Base-by-base conservation (phyloP, 805 yeast genomes). In the Kodamaea nitidulidarum region DNA sequence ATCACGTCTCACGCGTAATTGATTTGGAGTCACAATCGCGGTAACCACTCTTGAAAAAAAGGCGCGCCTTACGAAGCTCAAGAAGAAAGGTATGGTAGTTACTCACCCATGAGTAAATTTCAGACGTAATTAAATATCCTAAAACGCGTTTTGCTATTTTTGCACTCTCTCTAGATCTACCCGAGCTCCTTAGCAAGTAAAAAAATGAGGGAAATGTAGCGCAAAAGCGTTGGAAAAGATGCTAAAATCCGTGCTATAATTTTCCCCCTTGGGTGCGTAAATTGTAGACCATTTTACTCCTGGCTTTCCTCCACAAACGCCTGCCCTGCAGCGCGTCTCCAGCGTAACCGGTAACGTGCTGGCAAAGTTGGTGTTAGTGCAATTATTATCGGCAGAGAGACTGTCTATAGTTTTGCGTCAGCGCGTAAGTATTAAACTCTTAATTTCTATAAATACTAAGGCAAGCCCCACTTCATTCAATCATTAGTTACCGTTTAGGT, bases 241-340 rank as follows among this genome's bases (percentile, higher is more conserved):
- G 20, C 15, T 35, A n/a, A 28, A 35, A 14, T n/a, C 28, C 15
- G 42, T 26, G 18, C 43, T 30, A 25, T 20, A 12, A 26, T 35
- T 35, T 44, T 42, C 43, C 16, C 47, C 5, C 31, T 25, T 2
- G 20, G 35, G 27, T 36, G 45, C 32, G 47, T 36, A 44, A 30
- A 24, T 25, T 6, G 7, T 17, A 21, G 17, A 35, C 29, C 37
- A 10, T n/a, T 3, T 7, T 34, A n/a, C 17, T 15, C 20, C 24
- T 11, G 5, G 17, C 15, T 15, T 10, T 17, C 5, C 20, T 17
- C 32, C 38, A 35, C 38, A 35, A 35, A 35, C 32, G 27, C 38
- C 38, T 15, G 5, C 5, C 11, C 15, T 17, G 31, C 10, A 17
- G 12, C 32, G 32, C 32, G 32, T 30, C 15, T 17, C 12, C 4